Evolutionary conservation across 1,284 basidiomycete species (phyloP), one percentile per base, ranked within the genome.

Genomic region (Naganishia cerealis): DNA sequence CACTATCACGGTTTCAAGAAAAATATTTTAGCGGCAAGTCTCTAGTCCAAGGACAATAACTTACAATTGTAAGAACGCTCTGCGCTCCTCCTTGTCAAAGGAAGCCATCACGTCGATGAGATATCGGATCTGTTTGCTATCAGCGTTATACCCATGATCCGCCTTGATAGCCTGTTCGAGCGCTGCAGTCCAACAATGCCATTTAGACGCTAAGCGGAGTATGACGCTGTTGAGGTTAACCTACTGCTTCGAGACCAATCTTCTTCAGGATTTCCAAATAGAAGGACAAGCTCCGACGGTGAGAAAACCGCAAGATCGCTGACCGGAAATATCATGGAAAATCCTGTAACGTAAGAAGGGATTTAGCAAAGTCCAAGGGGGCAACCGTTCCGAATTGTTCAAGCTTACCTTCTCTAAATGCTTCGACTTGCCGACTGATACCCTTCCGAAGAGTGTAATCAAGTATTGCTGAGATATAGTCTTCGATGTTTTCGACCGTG

Each of bases 111-210:
- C 86, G 67, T 90, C 89, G 43, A 97, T 82, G 70, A 99, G 84
- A 76, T 94, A 88, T 54, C 88, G 87, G 73, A 99, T 94, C 0
- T 93, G 87, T 38, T 88, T 87, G 77, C 92, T 95, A 78, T 98
- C 95, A 24, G 90, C 87, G 72, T 94, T 94, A 84, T 95, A 98
- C 12, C 96, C 96, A 78, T 99, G 96, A 76, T 99, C 96, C 12
- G 96, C 95, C 80, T 98, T 98, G 81, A 98, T 82, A 6, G 90
- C 87, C 76, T 94, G 91, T 65, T 86, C 87, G 54, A 99, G 84
- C n/a, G 93, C 94, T 90, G 72, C 38, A 26, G 18, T 8, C 5
- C 8, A 24, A 53, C 46, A 26, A 36, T 9, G 10, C 15, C 50
- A 12, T n/a, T 42, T 57, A 39, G 46, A 15, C 21, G 12, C 4